Evolutionary conservation across 805 yeast species (phyloP).

Genomic region (Grigorovia transvaalensis): DNA sequence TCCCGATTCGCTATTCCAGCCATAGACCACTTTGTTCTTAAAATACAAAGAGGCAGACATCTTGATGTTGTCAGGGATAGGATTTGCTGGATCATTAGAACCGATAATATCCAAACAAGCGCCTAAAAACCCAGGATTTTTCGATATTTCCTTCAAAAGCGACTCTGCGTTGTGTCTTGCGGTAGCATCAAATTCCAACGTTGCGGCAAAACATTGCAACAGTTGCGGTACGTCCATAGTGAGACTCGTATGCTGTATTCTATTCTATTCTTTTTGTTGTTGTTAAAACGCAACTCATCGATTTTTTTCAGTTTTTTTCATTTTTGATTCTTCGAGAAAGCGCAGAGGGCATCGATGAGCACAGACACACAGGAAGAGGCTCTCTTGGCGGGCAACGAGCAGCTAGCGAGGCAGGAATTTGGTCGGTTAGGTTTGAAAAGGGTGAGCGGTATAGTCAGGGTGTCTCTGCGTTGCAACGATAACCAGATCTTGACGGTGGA

Average conservation of each 20-base stretch:
- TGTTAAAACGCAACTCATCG: background rate
- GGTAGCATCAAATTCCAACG: constrained; percentile 56
- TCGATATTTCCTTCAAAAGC: constrained; percentile 48
- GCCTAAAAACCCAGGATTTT: constrained; percentile 61
- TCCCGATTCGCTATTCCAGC: constrained; percentile 41
- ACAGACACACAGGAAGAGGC: constrained; percentile 22
- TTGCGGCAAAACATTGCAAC: constrained; percentile 68
- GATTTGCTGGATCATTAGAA: constrained; percentile 25
- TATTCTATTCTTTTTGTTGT: background rate
- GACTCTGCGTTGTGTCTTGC: constrained; percentile 61
- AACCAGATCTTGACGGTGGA: constrained; percentile 83
- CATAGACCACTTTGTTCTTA: constrained; percentile 58
- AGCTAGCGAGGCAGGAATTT: constrained; percentile 77
- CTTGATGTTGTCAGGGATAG: constrained; percentile 42
- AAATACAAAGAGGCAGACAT: constrained; percentile 73
- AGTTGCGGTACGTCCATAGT: constrained; percentile 59
- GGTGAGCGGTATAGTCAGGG: constrained; percentile 84
- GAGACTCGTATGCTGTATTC: no score
- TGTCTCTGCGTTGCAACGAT: constrained; percentile 84
- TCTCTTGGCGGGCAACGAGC: constrained; percentile 77
- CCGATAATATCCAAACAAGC: constrained; percentile 72
- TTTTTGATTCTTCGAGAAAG: no score
- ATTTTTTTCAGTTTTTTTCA: background rate
- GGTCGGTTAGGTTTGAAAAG: constrained; percentile 45
- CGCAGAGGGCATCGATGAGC: background rate